Percentiles rank a stretch among this genome's conserved stretches.
Conservation (phyloP, 768 basidiomycete species). For the Lactifluus pinguis region DNA sequence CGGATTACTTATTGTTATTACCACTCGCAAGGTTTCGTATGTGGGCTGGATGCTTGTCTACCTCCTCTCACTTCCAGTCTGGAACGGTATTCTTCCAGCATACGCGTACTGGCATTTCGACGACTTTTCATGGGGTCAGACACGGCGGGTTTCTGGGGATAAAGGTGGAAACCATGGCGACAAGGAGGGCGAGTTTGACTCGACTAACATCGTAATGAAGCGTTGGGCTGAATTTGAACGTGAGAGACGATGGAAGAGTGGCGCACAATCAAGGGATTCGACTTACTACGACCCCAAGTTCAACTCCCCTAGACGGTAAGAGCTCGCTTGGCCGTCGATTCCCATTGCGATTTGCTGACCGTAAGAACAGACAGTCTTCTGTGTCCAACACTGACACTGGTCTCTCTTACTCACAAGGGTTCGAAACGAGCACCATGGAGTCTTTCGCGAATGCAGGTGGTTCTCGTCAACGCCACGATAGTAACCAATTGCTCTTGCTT, state of each 20-base stretch:
- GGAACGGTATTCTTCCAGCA: constrained; percentile 93
- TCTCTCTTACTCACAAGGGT: constrained; percentile 40
- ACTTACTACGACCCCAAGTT: constrained; percentile 47
- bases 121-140: constrained; percentile 97
- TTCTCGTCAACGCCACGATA: constrained; percentile 58
- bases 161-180: constrained; percentile 66
- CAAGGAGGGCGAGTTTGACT: constrained; percentile 97
- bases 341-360: constrained; percentile 8
- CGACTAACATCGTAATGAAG: constrained; percentile 96
- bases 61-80: constrained; percentile 84
- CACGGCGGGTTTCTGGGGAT: constrained; percentile 55
- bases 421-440: constrained; percentile 56
- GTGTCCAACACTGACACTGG: constrained; percentile 73
- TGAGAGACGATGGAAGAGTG: constrained; percentile 88
- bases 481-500: constrained; percentile 60
- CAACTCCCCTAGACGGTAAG: constrained; percentile 49
- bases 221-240: constrained; percentile 98
- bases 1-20: constrained; percentile 91
- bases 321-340: constrained; percentile 26
- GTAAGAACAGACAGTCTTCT: constrained; percentile 59
- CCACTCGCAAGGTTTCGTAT: constrained; percentile 88
- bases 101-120: constrained; percentile 99
- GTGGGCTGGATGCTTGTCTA: constrained; percentile 97
- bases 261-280: constrained; percentile 74
- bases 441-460: constrained; percentile 34